Evolutionary conservation across 768 basidiomycete genomes (phyloP).

Genomic region (Xanthoconium stramineum): DNA sequence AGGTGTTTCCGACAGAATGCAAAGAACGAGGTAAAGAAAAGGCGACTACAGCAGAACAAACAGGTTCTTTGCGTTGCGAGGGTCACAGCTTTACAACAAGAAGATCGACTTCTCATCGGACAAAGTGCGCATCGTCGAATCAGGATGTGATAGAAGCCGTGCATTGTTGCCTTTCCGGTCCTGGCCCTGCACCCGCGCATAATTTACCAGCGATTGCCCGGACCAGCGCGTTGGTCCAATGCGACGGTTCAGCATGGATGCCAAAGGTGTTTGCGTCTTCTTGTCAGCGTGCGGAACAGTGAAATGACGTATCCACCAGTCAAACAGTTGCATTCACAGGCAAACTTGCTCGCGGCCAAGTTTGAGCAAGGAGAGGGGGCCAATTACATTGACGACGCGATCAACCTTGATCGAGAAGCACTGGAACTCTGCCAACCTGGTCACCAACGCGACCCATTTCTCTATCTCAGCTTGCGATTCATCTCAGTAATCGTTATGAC

Average conservation of each 20-base stretch:
- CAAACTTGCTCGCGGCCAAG: background rate
- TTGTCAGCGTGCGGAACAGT: background rate
- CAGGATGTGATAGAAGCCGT: background rate
- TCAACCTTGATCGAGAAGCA: too few relatives aligned
- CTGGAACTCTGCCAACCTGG: too few relatives aligned
- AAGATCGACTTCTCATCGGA: too few relatives aligned
- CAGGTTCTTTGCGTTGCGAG: too few relatives aligned
- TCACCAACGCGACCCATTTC: background rate
- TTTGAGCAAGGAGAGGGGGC: background rate
- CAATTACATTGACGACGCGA: background rate
- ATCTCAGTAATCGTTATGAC: background rate
- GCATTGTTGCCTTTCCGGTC: background rate
- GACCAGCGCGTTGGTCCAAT: background rate
- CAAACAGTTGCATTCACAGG: background rate
- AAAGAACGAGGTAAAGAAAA: too few relatives aligned
- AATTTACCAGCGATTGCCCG: background rate
- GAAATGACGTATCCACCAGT: background rate
- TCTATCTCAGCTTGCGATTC: background rate
- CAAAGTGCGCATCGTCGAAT: background rate
- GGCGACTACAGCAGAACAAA: too few relatives aligned
- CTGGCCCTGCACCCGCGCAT: background rate
- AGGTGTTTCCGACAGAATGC: too few relatives aligned
- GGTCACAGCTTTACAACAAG: too few relatives aligned
- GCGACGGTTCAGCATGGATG: background rate
- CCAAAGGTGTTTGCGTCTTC: background rate